Conservation (phyloP, 2,329 filamentous ascomycete genomes). For the Ophiostoma perfectum region DNA sequence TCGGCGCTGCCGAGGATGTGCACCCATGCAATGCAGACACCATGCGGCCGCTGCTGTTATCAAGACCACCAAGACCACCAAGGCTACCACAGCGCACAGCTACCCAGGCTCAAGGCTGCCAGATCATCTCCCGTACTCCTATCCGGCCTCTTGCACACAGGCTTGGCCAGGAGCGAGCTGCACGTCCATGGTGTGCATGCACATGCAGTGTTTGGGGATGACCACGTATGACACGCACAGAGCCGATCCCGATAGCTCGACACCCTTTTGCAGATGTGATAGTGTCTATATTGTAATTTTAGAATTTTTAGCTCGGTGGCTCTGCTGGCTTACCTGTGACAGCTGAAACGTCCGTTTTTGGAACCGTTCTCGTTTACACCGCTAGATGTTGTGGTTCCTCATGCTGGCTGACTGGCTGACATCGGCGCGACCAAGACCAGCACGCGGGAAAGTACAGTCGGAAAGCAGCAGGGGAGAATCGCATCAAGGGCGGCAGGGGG, state of each 20-base stretch:
- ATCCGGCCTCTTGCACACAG: no score
- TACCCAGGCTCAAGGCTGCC: no score
- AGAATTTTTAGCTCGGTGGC: not conserved
- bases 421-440: no score
- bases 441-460: no score
- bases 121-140: no score
- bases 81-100: no score
- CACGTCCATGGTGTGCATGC: not conserved
- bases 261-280: not conserved
- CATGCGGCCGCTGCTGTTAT: no score
- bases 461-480: not conserved
- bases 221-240: conserved; percentile 1
- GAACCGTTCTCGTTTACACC: conserved; percentile 11
- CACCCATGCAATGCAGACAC: no score
- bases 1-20: no score
- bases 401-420: not conserved
- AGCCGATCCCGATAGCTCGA: not conserved
- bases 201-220: not conserved
- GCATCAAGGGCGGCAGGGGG: conserved; percentile 14
- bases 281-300: not conserved
- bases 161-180: no score
- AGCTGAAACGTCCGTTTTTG: not conserved
- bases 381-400: conserved; percentile 12
- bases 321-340: not conserved
- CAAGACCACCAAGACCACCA: no score